Conservation (phyloP, 2,329 filamentous ascomycete species). For the Claviceps purpurea region DNA sequence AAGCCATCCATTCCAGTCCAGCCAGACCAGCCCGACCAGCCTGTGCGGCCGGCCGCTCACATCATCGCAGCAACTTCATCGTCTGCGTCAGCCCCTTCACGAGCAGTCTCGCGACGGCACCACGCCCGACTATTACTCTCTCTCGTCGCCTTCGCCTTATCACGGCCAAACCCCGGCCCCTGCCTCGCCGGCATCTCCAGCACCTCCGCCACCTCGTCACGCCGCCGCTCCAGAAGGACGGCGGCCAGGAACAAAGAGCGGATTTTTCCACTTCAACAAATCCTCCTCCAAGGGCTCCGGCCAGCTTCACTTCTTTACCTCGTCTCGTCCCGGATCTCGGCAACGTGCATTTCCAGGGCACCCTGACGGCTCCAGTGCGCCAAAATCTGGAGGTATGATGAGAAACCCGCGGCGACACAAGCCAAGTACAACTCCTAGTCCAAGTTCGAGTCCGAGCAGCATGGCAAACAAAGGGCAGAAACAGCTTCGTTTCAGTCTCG, state of each 20-base stretch:
- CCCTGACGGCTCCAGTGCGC: conserved; percentile 17
- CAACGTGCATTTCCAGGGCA: conserved; percentile 26
- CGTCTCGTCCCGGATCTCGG: conserved; percentile 23
- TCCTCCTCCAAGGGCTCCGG: conserved; percentile 28
- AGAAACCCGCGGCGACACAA: background rate
- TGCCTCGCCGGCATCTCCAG: conserved; percentile 6
- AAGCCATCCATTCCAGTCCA: too few species aligned
- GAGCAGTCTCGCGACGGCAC: conserved; percentile 12
- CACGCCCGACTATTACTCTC: conserved; percentile 9
- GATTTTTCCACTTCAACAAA: conserved; percentile 40
- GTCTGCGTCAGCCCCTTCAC: conserved; percentile 8
- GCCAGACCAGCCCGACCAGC: background rate
- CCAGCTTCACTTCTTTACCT: conserved; percentile 13
- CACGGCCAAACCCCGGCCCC: conserved; percentile 1
- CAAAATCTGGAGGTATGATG: conserved; percentile 24
- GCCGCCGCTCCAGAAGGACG: background rate
- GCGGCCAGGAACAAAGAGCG: conserved; percentile 29
- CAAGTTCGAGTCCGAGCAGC: background rate
- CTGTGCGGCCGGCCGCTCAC: conserved; percentile 8
- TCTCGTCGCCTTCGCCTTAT: conserved; percentile 13
- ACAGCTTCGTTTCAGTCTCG: too few species aligned
- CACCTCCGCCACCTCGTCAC: conserved; percentile 5
- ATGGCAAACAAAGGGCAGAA: background rate
- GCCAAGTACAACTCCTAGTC: too few species aligned
- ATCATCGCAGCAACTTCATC: conserved; percentile 5